Base-by-base conservation (phyloP, 2,329 filamentous ascomycete genomes). In the Microdochium nivale region DNA sequence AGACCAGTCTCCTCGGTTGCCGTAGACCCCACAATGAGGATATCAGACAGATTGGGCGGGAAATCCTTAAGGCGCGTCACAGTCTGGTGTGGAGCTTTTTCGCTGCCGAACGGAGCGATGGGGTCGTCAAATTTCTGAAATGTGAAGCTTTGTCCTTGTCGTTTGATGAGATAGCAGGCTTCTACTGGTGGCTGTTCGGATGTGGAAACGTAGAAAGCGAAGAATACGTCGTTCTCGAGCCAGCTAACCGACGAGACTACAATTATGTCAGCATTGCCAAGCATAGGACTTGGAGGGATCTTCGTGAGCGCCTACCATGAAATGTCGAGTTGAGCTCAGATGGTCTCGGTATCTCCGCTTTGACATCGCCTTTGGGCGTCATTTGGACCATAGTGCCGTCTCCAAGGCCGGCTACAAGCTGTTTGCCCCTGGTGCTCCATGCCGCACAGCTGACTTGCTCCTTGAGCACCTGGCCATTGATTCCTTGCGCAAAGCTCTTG, bases 401-500 rank as follows among this genome's bases (percentile, higher is more conserved):
- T 7, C 77, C 83, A 59, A 94, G 75, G 16, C 95, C 94, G 58
- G 89, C 91, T 46, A 95, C 85, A 44, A 99, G 75, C 65, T 97
- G 92, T 66, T 96, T 99, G 47, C 94, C 94, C 65, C 86, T 89
- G 54, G 83, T 86, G 67, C 94, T 99, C 94, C 95, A 99, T 52
- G 88, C 86, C 5, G 89, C 79, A 61, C 87, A 94, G 64, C 85
- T 90, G 25, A 95, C 91, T 48, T 87, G 84, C 25, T 79, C 75
- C 61, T 85, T 88, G 56, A 95, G 73, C 1, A 61, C 73, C 56
- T 72, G 78, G 32, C 88, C 88, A 56, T 81, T 82, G 21, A 75
- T 60, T 1, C 80, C 80, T 32, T 73, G 70, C 9, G 78, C 65
- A 46, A 90, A 76, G 40, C 71, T 75, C 48, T 79, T 77, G 35